Base-by-base conservation (phyloP, 371 early-diverging fungal genomes). In the Sporodiniella umbellata region DNA sequence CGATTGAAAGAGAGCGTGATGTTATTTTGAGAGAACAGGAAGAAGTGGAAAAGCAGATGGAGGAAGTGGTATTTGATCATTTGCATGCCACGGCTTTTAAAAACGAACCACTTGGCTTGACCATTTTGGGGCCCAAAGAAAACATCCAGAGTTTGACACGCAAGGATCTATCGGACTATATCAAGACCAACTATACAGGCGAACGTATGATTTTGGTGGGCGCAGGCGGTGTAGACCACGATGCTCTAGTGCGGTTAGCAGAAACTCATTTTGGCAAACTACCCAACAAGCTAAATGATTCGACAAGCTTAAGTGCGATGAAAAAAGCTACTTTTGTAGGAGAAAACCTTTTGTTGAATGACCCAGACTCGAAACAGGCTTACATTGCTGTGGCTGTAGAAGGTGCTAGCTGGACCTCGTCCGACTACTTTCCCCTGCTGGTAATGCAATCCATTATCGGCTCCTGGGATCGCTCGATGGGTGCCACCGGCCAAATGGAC, bases 371-470 rank as follows among this genome's bases (percentile, higher is more conserved):
- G 60, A 85, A 90, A 26, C 87, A 88, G 62, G 94, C 95, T n/a
- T 96, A 95, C 80, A 83, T 97, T 67, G 95, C 93, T 22, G 69
- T 97, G 26, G 95, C 96, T 51, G 95, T 97, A 54, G 91, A 95
- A 75, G 96, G 96, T 53, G 93, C 84, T 51, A 80, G 88, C 66
- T 93, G 90, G 88, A 89, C 87, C 35, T 82, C 84, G 54, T 87
- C 92, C 4, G 93, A 94, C 75, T 94, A 95, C 83, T 94, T 89
- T 80, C 81, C 93, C 42, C 84, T 96, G 79, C 83, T 95, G 38
- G 88, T 94, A 24, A 87, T 94, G 67, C 93, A 94, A 78, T 77
- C 92, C 53, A 79, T 96, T 59, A 83, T 95, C 62, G 98, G 98
- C 43, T 81, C 86, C 61, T 97, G 95, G 95, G 94, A 95, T 71